Evolutionary conservation across 2,329 filamentous ascomycete genomes (phyloP).

Genomic region (Sporothrix schenckii): DNA sequence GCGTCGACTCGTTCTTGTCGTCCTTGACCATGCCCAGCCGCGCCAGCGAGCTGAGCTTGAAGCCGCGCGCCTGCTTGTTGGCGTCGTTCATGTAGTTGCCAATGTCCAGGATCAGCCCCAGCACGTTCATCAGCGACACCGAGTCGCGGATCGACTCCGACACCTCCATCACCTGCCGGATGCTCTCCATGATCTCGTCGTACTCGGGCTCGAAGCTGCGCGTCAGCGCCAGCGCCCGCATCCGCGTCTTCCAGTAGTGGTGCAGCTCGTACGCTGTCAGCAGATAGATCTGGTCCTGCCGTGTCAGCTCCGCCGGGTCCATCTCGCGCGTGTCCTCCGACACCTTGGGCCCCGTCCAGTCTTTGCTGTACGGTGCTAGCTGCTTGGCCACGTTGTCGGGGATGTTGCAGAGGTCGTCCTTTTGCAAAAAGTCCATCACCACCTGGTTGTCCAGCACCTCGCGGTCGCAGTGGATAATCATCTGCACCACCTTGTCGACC

Average conservation of each 20-base stretch:
- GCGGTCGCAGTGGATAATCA: conserved; percentile 93
- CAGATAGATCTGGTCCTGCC: conserved; percentile 94
- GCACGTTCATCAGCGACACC: conserved; percentile 90
- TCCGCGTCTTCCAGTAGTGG: conserved; percentile 98
- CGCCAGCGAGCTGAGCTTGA: conserved; percentile 94
- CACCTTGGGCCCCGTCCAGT: conserved; percentile 90
- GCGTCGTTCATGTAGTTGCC: conserved; percentile 99
- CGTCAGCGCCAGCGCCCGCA: conserved; percentile 85
- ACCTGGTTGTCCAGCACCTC: conserved; percentile 86
- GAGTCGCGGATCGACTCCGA: conserved; percentile 90
- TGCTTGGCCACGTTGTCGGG: conserved; percentile 87
- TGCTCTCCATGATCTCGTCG: conserved; percentile 83
- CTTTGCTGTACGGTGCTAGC: conserved; percentile 93
- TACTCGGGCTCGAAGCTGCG: conserved; percentile 85
- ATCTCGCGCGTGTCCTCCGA: conserved; percentile 76
- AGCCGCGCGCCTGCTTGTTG: conserved; percentile 96
- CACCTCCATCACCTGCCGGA: conserved; percentile 81
- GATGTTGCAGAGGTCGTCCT: conserved; percentile 89
- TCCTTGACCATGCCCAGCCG: conserved; percentile 98
- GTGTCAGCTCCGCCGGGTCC: conserved; percentile 83
- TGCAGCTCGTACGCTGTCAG: conserved; percentile 92
- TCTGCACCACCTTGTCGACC: conserved; percentile 82
- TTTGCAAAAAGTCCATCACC: conserved; percentile 95
- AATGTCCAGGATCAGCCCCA: conserved; percentile 94
- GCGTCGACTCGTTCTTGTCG: conserved; percentile 95